phyloP scores from a whole-genome alignment of 2,329 filamentous ascomycete species.

The Piedraia hortae region DNA sequence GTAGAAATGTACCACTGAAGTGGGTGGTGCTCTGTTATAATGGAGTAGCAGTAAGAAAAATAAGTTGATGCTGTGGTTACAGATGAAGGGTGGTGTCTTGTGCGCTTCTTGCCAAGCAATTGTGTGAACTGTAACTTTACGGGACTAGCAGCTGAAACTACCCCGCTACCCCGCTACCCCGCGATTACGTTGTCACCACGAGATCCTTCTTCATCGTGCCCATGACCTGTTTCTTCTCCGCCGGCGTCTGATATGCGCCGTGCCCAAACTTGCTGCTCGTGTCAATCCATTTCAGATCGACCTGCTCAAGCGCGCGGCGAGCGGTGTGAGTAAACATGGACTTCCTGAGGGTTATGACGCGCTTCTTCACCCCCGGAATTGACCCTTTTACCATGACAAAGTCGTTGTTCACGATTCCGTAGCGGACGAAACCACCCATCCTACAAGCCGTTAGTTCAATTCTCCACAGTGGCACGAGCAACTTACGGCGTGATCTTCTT shows the following conservation, averaged over 20 bases:
- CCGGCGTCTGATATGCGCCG: constrained; percentile 94
- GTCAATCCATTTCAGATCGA: constrained; percentile 99
- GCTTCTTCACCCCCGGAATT: constrained; percentile 96
- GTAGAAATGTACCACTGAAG: too few relatives aligned
- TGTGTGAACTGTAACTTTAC: too few relatives aligned
- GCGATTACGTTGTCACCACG: constrained; percentile 14
- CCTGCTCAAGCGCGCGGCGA: constrained; percentile 90
- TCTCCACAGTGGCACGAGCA: constrained; percentile 1
- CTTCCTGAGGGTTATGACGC: constrained; percentile 95
- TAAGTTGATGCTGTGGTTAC: too few relatives aligned
- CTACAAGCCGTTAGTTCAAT: constrained; percentile 29
- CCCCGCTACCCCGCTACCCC: constrained; percentile 1
- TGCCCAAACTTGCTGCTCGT: constrained; percentile 99
- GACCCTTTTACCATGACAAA: constrained; percentile 95
- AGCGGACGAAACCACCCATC: constrained; percentile 96
- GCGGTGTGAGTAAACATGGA: constrained; percentile 95
- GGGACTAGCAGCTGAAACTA: too few relatives aligned
- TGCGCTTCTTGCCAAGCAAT: too few relatives aligned
- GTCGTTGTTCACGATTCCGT: constrained; percentile 99
- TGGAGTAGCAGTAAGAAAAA: too few relatives aligned
- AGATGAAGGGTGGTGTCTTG: too few relatives aligned
- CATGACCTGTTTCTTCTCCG: constrained; percentile 93
- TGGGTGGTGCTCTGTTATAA: too few relatives aligned
- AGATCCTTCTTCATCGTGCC: constrained; percentile 99
- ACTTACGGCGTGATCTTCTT: constrained; percentile 99